Conservation (phyloP, 176 grass and related monocot genomes). For the Lolium perenne region DNA sequence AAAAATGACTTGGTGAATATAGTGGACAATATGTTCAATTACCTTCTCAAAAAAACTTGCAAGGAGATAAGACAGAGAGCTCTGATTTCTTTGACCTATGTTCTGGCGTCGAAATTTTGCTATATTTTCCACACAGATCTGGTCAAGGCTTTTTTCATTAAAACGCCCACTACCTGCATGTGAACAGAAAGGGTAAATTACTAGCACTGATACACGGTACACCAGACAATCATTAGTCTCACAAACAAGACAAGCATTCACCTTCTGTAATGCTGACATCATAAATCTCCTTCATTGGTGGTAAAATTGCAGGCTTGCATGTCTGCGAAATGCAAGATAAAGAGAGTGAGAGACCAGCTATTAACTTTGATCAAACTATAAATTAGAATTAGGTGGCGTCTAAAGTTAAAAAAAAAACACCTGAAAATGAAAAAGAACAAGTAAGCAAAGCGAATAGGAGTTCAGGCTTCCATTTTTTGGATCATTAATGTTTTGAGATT, state of each 20-base stretch:
- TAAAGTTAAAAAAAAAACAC: constrained; percentile 46
- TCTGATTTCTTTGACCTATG: constrained; percentile 54
- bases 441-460: constrained; percentile 87
- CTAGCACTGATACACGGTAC: background rate
- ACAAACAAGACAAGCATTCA: constrained; percentile 12
- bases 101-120: constrained; percentile 49
- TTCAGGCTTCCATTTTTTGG: constrained; percentile 82
- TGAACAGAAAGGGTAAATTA: constrained; percentile 42
- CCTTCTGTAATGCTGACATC: constrained; percentile 65
- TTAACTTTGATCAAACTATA: constrained; percentile 34
- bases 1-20: constrained; percentile 20
- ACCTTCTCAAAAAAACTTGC: constrained; percentile 81
- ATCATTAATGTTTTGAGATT: constrained; percentile 92
- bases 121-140: constrained; percentile 63
- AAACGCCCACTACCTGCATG: constrained; percentile 49
- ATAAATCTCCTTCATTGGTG: constrained; percentile 74
- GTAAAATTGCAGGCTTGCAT: constrained; percentile 76
- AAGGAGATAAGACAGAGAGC: constrained; percentile 66
- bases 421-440: constrained; percentile 93
- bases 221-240: background rate
- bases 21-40: constrained; percentile 23
- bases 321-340: constrained; percentile 50
- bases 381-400: constrained; percentile 7
- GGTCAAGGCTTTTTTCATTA: constrained; percentile 54
- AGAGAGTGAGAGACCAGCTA: constrained; percentile 8